These are phyloP conservation scores for Tulasnella calospora DNA, from an alignment of 768 basidiomycete genomes.

Conservation along the genomic window DNA sequence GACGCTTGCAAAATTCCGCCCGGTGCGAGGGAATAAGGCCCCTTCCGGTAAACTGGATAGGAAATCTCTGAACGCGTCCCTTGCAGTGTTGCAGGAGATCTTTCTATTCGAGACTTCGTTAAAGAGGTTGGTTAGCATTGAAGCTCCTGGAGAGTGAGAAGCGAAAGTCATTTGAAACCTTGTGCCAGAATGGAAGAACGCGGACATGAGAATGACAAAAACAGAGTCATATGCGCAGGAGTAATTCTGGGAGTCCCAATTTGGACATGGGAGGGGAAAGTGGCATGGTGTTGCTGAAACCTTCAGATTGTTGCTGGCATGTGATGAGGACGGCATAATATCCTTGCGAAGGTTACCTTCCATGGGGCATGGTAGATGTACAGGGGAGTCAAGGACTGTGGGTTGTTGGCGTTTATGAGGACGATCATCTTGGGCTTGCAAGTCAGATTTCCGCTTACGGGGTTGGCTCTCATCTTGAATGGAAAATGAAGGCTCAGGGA, in stretches of 20 bases:
- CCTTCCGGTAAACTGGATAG: neutral
- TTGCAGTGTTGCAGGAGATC: neutral
- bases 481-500: neutral
- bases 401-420: neutral
- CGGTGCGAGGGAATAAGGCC: neutral
- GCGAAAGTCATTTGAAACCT: neutral
- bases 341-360: neutral
- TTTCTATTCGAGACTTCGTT: neutral
- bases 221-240: too few species aligned
- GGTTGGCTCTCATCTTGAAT: neutral
- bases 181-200: neutral
- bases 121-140: neutral
- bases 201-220: too few species aligned
- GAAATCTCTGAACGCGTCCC: neutral
- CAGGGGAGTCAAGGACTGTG: neutral
- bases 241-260: neutral
- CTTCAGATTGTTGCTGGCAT: neutral
- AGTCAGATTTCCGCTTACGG: neutral
- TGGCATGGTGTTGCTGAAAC: neutral
- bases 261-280: neutral
- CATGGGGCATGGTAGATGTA: neutral
- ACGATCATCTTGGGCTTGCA: neutral
- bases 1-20: neutral
- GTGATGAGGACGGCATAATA: neutral
- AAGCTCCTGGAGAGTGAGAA: neutral